Percentiles rank a stretch among this genome's conserved stretches.
phyloP scores from a whole-genome alignment of 2,329 filamentous ascomycete genomes.

The Colletotrichum ledebouriae region DNA sequence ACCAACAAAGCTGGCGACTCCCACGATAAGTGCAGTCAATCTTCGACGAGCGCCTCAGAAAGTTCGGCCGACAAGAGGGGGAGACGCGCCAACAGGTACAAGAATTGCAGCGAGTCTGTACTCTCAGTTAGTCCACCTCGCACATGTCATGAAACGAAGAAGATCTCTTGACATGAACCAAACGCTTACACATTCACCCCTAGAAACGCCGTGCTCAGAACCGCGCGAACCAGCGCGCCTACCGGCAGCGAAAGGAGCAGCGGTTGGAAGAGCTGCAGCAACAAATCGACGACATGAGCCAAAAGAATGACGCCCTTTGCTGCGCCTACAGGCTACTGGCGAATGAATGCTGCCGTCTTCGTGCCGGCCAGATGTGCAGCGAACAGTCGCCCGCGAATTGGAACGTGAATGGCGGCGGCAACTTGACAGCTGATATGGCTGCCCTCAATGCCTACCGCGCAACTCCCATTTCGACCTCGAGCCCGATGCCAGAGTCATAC shows the following conservation, averaged over 20 bases:
- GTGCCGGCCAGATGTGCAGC: conserved; percentile 18
- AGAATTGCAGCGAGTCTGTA: conserved; percentile 42
- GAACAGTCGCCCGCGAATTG: conserved; percentile 16
- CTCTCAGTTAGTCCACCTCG: conserved; percentile 34
- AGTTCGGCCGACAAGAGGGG: conserved; percentile 21
- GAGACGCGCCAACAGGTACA: conserved; percentile 39
- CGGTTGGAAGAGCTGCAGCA: conserved; percentile 39
- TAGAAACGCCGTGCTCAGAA: conserved; percentile 39
- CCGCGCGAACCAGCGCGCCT: conserved; percentile 41
- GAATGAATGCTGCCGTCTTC: conserved; percentile 32
- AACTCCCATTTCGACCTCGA: conserved; percentile 20
- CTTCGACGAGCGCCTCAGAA: conserved; percentile 23
- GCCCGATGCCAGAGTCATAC: conserved; percentile 29
- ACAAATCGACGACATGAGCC: conserved; percentile 36
- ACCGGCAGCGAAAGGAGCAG: conserved; percentile 38
- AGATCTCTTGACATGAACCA: no score
- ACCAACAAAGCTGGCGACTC: conserved; percentile 32
- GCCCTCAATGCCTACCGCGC: conserved; percentile 16
- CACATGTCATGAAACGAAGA: not conserved
- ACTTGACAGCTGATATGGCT: conserved; percentile 30
- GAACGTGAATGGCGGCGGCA: conserved; percentile 17
- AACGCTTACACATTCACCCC: conserved; percentile 11
- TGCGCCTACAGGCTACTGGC: conserved; percentile 37
- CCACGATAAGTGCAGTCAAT: conserved; percentile 29
- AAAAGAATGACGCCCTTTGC: conserved; percentile 41